Conservation (phyloP, 2,329 filamentous ascomycete genomes). For the Coniochaeta sp. region DNA sequence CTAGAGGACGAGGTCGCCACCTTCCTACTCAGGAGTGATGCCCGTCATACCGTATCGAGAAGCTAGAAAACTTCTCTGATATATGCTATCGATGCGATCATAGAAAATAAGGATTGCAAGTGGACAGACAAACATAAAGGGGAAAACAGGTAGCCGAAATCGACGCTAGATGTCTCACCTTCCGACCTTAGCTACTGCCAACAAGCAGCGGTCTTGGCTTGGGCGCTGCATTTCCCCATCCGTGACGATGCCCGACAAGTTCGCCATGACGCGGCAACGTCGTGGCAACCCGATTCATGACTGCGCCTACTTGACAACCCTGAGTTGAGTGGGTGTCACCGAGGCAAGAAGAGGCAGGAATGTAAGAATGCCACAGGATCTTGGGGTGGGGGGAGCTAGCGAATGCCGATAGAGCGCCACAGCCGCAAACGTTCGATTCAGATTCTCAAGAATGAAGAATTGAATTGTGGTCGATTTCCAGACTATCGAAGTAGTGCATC, state of each 20-base stretch:
- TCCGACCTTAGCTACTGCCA: neutral
- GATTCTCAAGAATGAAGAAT: neutral
- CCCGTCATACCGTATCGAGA: neutral
- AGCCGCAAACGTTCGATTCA: neutral
- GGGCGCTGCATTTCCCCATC: neutral
- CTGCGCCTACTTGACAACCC: neutral
- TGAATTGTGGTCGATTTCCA: neutral
- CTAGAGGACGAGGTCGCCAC: neutral
- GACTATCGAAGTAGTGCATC: neutral
- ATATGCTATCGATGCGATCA: neutral
- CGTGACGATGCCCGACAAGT: neutral
- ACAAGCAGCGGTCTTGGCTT: neutral
- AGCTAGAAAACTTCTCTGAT: neutral
- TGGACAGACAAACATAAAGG: neutral
- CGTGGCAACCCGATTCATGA: neutral
- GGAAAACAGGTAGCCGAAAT: neutral
- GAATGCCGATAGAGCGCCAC: neutral
- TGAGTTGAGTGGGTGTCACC: neutral
- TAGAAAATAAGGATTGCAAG: neutral
- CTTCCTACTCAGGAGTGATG: neutral
- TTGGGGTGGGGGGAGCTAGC: neutral
- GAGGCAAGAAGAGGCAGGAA: neutral
- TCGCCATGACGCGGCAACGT: neutral
- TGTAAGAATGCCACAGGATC: neutral
- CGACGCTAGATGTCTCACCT: constrained; percentile 2